Evolutionary conservation across 1,284 basidiomycete genomes (phyloP), one percentile per base, ranked within the genome.

Genomic region (Phlebopus sp.): DNA sequence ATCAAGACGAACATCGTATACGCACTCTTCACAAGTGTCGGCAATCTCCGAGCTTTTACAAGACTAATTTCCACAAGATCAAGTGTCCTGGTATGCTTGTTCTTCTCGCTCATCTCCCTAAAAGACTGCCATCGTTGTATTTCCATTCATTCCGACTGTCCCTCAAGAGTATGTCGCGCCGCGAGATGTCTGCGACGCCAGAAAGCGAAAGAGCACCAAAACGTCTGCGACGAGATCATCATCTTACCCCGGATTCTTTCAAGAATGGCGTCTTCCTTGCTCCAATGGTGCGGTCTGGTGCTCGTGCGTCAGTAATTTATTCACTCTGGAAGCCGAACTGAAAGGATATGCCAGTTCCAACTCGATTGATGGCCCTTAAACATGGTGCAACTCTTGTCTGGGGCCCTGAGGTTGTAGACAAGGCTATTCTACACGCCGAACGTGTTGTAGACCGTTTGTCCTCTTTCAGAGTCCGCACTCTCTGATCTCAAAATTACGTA

Each of bases 391-490:
- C 86, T 13, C 77, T 99, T 4, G 96, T 99, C 1, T 99, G 97
- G 97, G 87, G 91, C 9, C 97, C 96, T 0, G 97, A 99, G 65
- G 89, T 93, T 38, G 89, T 99, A 5, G 97, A 99, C 70, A 92
- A 90, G 68, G 97, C 97, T 11, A 94, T 99, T 49, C 76, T 99
- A 38, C 91, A 95, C 47, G 73, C 90, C 0, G 79, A 85, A 55
- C 78, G 96, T 46, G 79, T 76, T 18, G 92, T 97, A 11, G 84
- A 98, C 74, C 82, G 93, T 91, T 61, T 63, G 89, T 44, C 37
- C n/a, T 35, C 18, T 37, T 31, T 37, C 10, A 23, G 27, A 8
- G 30, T 27, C 31, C 31, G 25, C 30, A 48, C 10, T 21, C 43
- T 46, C 19, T 43, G 48, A 37, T 19, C 38, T 45, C 42, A 38